Evolutionary conservation across 768 basidiomycete genomes (phyloP), one percentile per base, ranked within the genome.

Genomic region (Panellus pusillus): DNA sequence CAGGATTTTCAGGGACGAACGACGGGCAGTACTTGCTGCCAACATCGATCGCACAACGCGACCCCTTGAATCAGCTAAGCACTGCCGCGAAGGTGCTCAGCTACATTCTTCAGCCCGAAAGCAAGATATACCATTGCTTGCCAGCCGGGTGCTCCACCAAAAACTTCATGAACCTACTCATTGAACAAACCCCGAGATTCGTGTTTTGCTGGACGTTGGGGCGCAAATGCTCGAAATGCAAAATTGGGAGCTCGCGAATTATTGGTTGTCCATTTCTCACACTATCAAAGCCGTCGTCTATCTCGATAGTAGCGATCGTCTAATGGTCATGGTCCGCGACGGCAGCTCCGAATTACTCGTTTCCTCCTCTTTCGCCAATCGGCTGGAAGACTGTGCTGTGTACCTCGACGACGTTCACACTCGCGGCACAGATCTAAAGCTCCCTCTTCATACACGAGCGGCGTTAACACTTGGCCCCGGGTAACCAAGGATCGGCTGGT

Each of bases 1-100:
- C 79, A 0, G 79, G 79, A 3, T 83, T 83, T 55, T 81, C 78
- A 47, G 81, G 80, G 13, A 83, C 81, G 1, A 83, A 82, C 40
- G 81, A 82, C 53, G 71, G 72, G 17, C 68, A 66, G 12, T 69
- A 72, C 40, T 58, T 75, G 13, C 62, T 75, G 5, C 74, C 74
- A 1, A 67, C 60, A 0, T 70, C 71, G 4, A 71, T 74, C 38
- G 59, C 46, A 2, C 76, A 77, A 48, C 46, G 54, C 6, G 75
- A 78, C 47, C 71, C 70, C 0, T 58, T 65, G 1, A 69, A 61
- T 35, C 78, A 81, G 46, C 58, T 67, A 9, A 65, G 70, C 27
- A 82, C 81, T 1, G 79, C 80, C 39, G 81, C 81, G 0, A 69
- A 69, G 18, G 74, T 79, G 6, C 65, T 78, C 38, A 58, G 47